Percentiles rank a stretch among this genome's conserved stretches.
These are phyloP conservation scores for Artemisia tridentata DNA, from an alignment of 129 eudicot genomes.

Conservation along the genomic window DNA sequence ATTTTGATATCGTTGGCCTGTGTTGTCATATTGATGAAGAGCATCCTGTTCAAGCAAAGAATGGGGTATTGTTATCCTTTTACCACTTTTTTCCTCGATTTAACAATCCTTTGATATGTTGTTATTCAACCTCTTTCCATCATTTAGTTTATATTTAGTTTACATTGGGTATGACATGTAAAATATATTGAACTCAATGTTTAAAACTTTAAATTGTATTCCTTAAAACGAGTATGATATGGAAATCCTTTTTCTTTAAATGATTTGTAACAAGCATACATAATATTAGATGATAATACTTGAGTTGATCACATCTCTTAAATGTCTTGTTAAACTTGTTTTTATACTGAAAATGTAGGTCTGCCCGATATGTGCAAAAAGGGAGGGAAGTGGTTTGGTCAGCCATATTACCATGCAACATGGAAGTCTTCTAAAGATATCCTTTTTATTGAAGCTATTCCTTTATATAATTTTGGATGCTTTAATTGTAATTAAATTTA, in stretches of 20 bases:
- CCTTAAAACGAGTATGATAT: neutral
- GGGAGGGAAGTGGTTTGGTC: constrained; percentile 69
- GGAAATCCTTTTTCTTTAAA: no score
- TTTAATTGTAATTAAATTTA: neutral
- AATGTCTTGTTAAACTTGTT: neutral
- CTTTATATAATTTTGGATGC: neutral
- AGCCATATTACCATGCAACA: constrained; percentile 85
- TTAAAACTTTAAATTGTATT: neutral
- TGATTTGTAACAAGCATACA: neutral
- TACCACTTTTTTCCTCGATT: neutral
- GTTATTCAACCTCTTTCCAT: neutral
- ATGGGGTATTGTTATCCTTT: constrained; percentile 70
- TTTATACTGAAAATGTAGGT: constrained; percentile 45
- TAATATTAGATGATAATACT: neutral
- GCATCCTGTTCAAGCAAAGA: constrained; percentile 69
- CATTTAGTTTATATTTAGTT: neutral
- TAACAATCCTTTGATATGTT: neutral
- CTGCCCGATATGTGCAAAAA: constrained; percentile 79
- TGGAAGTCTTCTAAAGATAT: constrained; percentile 77
- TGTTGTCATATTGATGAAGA: constrained; percentile 96
- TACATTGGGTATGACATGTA: neutral
- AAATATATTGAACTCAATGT: neutral
- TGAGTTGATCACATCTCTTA: neutral
- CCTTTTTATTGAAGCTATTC: constrained; percentile 44
- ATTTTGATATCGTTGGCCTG: constrained; percentile 89